Evolutionary conservation across 345 rosid species (phyloP).

Genomic region (Cardamine chenopodiifolia): DNA sequence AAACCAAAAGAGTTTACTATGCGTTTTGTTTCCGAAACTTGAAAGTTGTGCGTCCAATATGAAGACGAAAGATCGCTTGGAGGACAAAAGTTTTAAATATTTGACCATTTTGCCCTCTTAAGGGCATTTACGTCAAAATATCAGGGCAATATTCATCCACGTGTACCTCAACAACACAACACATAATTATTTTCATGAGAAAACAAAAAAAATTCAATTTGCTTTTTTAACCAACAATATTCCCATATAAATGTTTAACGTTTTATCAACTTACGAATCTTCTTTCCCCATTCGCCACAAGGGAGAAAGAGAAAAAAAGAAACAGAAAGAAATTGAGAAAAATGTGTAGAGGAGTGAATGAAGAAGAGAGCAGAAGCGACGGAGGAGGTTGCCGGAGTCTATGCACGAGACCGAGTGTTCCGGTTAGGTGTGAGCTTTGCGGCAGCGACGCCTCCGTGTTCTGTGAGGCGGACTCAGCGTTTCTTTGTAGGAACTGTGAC

Average conservation of each 20-base stretch:
- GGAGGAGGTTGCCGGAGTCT: constrained; percentile 36
- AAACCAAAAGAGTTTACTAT: not conserved
- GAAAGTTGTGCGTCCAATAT: constrained; percentile 20
- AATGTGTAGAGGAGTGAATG: constrained; percentile 59
- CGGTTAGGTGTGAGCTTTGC: constrained; percentile 68
- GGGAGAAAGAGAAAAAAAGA: not conserved
- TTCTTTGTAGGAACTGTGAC: constrained; percentile 68
- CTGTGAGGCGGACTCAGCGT: constrained; percentile 85
- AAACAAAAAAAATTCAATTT: not conserved
- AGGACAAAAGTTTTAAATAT: constrained; percentile 1
- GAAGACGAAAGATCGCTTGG: constrained; percentile 22
- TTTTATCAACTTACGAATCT: constrained; percentile 21
- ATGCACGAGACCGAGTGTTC: constrained; percentile 23
- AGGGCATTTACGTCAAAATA: constrained; percentile 39
- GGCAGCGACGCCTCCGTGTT: constrained; percentile 57
- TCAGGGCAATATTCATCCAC: constrained; percentile 37
- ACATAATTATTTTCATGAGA: constrained; percentile 17
- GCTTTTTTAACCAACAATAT: constrained; percentile 14
- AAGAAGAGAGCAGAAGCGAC: constrained; percentile 32
- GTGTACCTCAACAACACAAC: constrained; percentile 32
- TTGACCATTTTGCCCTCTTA: constrained; percentile 15
- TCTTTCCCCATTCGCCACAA: constrained; percentile 11
- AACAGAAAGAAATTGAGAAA: constrained; percentile 9
- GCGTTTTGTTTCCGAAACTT: constrained; percentile 20
- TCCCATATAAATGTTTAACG: constrained; percentile 35